Base-by-base conservation (phyloP, 164 flowering plant species). In the Taxillus chinensis region DNA sequence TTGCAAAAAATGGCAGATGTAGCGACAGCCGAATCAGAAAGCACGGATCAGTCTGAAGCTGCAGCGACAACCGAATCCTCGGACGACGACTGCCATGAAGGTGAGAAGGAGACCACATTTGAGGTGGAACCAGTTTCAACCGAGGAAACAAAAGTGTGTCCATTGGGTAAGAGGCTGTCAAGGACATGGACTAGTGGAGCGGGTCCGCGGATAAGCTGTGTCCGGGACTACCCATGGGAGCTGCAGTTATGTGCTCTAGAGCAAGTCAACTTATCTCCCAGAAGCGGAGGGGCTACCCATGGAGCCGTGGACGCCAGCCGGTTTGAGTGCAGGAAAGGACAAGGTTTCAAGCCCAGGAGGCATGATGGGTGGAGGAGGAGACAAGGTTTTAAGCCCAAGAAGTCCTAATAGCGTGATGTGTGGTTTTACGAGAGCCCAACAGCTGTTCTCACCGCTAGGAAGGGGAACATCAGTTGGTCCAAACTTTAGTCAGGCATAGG, bases 121-220 rank as follows among this genome's bases (percentile, higher is more conserved):
- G 27, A 27, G 27, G 27, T 27, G 27, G 27, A 27, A 2, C 27
- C 27, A 27, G 27, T 27, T 27, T 27, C 27, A 27, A 27, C 27
- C 27, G 27, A 27, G 27, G 27, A 27, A 27, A 27, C 27, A 0
- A 27, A 27, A 27, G 27, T 27, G 27, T 27, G 27, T 38, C 58
- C n/a, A 16, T 4, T 8, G 37, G 58, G 93, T 3, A 85, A 75
- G 74, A 89, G 84, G 70, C 62, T 89, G 61, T 85, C 92, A 13
- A 78, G 80, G 74, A 85, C 77, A 70, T 89, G 96, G 96, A 81
- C 86, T 14, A 82, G 88, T 2, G 96, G 96, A 58, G 89, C 90
- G 8, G 96, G 96, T 14, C 86, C 96, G 5, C 71, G 96, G 49
- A 89, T 89, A 15, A 83, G 93, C 17, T 89, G 91, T 63, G 84